These are phyloP conservation scores for Tympanopsis confertula DNA, from an alignment of 2,329 filamentous ascomycete species.

Conservation along the genomic window DNA sequence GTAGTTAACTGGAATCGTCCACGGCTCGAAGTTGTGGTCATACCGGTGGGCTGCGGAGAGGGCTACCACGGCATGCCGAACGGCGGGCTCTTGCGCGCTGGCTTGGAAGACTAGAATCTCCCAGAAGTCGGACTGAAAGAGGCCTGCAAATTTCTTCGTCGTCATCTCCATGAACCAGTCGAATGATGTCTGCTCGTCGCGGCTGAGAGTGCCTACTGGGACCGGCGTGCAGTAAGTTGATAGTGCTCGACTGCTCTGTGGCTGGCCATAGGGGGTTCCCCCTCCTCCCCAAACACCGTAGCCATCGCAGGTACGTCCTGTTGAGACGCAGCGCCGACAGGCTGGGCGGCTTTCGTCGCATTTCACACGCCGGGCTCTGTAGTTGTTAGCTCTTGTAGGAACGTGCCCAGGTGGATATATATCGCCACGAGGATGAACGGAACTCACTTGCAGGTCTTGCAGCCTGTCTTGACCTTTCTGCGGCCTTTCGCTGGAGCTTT, in stretches of 20 bases:
- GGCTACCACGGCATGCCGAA: conserved; percentile 27
- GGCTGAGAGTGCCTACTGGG: conserved; percentile 7
- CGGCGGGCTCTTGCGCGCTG: conserved; percentile 21
- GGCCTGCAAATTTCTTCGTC: conserved; percentile 18
- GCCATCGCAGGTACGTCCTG: conserved; percentile 17
- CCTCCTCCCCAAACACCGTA: conserved; percentile 20
- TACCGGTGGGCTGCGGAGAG: conserved; percentile 20
- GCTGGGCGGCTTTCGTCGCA: conserved; percentile 22
- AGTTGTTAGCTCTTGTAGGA: not conserved
- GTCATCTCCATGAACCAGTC: conserved; percentile 15
- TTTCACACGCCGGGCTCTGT: conserved; percentile 16
- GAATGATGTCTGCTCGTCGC: conserved; percentile 11
- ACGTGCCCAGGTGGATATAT: not conserved
- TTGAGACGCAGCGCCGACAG: conserved; percentile 5
- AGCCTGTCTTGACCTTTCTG: conserved; percentile 13
- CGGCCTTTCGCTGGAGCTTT: not conserved
- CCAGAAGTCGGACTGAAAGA: conserved; percentile 24
- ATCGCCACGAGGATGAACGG: not conserved
- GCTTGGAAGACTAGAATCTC: conserved; percentile 23
- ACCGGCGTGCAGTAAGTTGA: conserved; percentile 9
- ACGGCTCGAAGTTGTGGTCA: conserved; percentile 6
- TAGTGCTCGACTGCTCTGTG: conserved; percentile 1
- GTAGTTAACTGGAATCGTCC: conserved; percentile 5
- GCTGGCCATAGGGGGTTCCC: not conserved
- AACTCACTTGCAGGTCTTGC: conserved; percentile 18